phyloP scores from a whole-genome alignment of 2,329 filamentous ascomycete genomes.

The Periconia digitata region DNA sequence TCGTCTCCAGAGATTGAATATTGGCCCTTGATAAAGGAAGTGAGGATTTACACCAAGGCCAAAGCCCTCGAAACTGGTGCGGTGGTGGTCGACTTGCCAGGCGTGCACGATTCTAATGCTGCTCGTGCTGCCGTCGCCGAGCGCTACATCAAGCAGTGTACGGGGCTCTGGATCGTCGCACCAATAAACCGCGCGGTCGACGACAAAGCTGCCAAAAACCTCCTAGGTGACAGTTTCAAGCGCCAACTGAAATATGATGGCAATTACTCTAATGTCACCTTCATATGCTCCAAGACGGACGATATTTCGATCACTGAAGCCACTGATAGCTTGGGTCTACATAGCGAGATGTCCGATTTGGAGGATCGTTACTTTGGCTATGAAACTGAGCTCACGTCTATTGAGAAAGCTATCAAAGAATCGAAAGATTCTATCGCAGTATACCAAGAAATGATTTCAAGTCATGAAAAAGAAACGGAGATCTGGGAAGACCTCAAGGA shows the following conservation, averaged over 20 bases:
- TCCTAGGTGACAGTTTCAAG: conserved; percentile 61
- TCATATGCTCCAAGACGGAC: conserved; percentile 66
- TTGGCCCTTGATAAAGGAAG: conserved; percentile 58
- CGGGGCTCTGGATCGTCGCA: conserved; percentile 63
- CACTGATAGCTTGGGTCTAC: conserved; percentile 40
- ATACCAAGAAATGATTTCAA: conserved; percentile 36
- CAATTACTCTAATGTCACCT: conserved; percentile 56
- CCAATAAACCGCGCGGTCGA: conserved; percentile 63
- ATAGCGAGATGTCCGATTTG: conserved; percentile 31
- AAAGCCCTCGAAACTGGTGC: conserved; percentile 56
- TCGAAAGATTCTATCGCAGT: conserved; percentile 39
- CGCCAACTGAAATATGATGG: conserved; percentile 63
- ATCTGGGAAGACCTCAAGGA: conserved; percentile 48
- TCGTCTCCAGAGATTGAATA: conserved; percentile 37
- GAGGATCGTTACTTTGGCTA: conserved; percentile 23
- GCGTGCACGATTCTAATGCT: conserved; percentile 61
- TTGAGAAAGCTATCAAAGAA: conserved; percentile 22
- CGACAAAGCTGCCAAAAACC: conserved; percentile 59
- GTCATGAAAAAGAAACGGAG: conserved; percentile 48
- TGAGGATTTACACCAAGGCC: conserved; percentile 56
- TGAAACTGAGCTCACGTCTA: conserved; percentile 17
- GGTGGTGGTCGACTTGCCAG: conserved; percentile 61
- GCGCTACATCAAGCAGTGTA: conserved; percentile 63
- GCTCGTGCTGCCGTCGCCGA: conserved; percentile 61
- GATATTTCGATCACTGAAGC: conserved; percentile 57